Base-by-base conservation (phyloP, 495 filamentous ascomycete genomes). In the Xylaria acuta region DNA sequence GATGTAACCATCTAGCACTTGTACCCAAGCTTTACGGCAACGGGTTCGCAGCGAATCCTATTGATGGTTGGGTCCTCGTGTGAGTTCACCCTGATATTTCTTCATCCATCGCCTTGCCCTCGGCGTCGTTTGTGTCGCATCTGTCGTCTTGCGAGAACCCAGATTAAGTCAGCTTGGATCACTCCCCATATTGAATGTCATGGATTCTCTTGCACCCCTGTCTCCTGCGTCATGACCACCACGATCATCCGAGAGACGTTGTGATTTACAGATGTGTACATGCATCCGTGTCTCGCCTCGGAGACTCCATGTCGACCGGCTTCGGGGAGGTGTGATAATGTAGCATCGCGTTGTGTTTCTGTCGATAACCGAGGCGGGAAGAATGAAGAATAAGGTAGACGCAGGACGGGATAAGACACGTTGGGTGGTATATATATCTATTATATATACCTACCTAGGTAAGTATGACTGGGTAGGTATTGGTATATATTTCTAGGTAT, bases 361-460 rank as follows among this genome's bases (percentile, higher is more conserved):
- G 65, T 67, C 65, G 65, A 67, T 54, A 56, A 49, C 65, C 65
- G 65, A 60, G 40, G 53, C 53, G 53, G 67, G 65, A 67, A 56
- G 47, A 56, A 43, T 36, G 9, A 49, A 18, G 40, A 64, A n/a
- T 20, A 47, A 12, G 6, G 8, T 2, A 45, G 6, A 43, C 38
- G 25, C 49, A n/a, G 36, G 11, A 41, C 51, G 65, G 51, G 34
- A 59, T 45, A 27, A 32, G 36, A 56, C 22, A 56, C 45, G 32
- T 54, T 40, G 64, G 32, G 18, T 56, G 47, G 49, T 41, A 56
- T 66, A 64, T 64, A 49, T 20, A 34, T n/a, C 18, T 1, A 27
- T 49, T 1, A 22, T 54, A 43, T 43, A 47, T 47, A 12, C 25
- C 43, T 63, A 16, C 36, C 20, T 38, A 38, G 34, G 5, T 60